A percentile compares a stretch with the other conserved stretches of the same genome.
Conservation (phyloP, 1,284 basidiomycete genomes). For the Tilletia indica region DNA sequence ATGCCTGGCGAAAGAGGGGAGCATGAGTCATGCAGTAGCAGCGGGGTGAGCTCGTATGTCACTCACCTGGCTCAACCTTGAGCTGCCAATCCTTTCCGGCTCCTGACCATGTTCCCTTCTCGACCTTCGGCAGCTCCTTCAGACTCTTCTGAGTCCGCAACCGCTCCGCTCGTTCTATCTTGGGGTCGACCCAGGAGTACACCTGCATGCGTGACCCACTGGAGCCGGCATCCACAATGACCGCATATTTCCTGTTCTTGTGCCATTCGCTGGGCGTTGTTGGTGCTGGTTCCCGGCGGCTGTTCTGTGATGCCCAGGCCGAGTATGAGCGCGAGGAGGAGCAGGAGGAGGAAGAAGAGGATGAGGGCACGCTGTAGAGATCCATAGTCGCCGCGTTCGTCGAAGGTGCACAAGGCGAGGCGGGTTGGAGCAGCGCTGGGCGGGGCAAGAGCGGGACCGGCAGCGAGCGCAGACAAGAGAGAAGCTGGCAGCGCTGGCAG, state of each 20-base stretch:
- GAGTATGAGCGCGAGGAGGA: too few species aligned
- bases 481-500: too few species aligned
- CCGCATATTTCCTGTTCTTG: conserved; percentile 67
- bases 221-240: conserved; percentile 96
- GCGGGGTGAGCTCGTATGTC: too few species aligned
- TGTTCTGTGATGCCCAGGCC: background rate
- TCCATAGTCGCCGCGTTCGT: too few species aligned
- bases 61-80: conserved; percentile 87
- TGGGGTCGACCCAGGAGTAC: conserved; percentile 90
- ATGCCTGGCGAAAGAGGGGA: conserved; percentile 65
- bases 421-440: too few species aligned
- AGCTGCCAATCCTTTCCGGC: conserved; percentile 69
- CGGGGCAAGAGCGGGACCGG: too few species aligned
- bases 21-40: background rate
- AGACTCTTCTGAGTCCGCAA: conserved; percentile 41
- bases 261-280: conserved; percentile 23
- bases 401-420: too few species aligned
- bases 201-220: conserved; percentile 94
- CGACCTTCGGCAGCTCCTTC: conserved; percentile 72
- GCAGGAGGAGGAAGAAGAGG: too few species aligned
- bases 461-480: too few species aligned
- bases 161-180: conserved; percentile 58
- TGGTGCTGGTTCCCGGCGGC: background rate
- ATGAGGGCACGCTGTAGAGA: too few species aligned
- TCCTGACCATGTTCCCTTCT: conserved; percentile 81